Evolutionary conservation across 139 green algal species (phyloP).

Genomic region (Chlorella sp.): DNA sequence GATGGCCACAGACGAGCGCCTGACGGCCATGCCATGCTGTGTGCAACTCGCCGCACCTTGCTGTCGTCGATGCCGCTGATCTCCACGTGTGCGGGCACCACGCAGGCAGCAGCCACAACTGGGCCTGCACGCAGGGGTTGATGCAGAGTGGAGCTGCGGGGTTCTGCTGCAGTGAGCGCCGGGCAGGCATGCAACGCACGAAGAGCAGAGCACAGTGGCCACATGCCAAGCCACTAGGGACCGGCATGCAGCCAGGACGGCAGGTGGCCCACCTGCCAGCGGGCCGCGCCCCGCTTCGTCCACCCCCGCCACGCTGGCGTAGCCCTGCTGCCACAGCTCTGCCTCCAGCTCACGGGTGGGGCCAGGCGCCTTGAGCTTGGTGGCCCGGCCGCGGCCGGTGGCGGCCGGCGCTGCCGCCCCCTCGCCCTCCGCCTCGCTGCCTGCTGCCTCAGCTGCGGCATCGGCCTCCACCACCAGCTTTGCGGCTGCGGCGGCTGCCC

Average conservation of each 20-base stretch:
- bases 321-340: constrained; percentile 65
- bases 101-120: constrained; percentile 84
- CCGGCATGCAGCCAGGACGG: too few species aligned
- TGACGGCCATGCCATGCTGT: too few species aligned
- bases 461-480: background rate
- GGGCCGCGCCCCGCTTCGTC: constrained; percentile 93
- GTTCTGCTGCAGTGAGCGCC: background rate
- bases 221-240: too few species aligned
- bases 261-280: constrained; percentile 82
- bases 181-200: background rate
- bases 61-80: constrained; percentile 68
- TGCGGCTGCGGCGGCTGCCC: background rate
- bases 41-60: constrained; percentile 57
- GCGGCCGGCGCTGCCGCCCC: background rate
- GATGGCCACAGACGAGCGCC: too few species aligned
- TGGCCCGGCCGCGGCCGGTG: background rate
- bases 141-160: background rate
- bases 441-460: background rate
- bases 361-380: background rate
- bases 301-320: constrained; percentile 65
- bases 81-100: constrained; percentile 57
- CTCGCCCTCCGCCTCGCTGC: background rate
- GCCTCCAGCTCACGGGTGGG: constrained; percentile 43
- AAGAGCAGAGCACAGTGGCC: too few species aligned
- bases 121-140: constrained; percentile 39